Conservation (phyloP, 179 eudicot species). For the Heliamphora pulchella region DNA sequence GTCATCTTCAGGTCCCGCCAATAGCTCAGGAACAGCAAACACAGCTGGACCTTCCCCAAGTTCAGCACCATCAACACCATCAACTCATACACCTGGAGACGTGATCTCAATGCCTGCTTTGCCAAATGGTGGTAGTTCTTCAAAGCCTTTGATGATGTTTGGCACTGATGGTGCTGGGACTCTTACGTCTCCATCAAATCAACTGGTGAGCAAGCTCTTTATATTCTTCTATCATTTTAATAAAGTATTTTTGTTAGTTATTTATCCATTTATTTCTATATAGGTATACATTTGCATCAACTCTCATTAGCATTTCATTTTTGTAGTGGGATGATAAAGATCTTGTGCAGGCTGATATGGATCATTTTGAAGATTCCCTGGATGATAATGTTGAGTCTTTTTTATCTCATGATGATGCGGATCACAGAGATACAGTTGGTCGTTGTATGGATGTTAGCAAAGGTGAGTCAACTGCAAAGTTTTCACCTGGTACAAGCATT, state of each 20-base stretch:
- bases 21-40: conserved; percentile 95
- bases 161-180: conserved; percentile 59
- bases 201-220: conserved; percentile 46
- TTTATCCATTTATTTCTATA: too few relatives aligned
- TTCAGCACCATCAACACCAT: conserved; percentile 95
- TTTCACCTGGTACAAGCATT: background rate
- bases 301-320: conserved; percentile 17
- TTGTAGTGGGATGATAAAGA: conserved; percentile 58
- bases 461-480: conserved; percentile 42
- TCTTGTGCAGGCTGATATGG: conserved; percentile 69
- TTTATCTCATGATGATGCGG: conserved; percentile 87
- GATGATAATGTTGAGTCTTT: conserved; percentile 93
- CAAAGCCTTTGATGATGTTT: conserved; percentile 84
- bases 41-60: conserved; percentile 94
- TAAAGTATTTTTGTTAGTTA: too few relatives aligned
- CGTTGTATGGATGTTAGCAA: conserved; percentile 88
- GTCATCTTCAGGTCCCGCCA: conserved; percentile 93
- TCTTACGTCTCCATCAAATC: conserved; percentile 71
- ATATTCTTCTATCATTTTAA: conserved; percentile 1
- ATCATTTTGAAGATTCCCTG: conserved; percentile 69
- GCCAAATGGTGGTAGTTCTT: conserved; percentile 67
- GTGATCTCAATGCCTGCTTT: conserved; percentile 74
- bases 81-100: conserved; percentile 87
- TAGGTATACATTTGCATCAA: background rate
- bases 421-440: conserved; percentile 73